Evolutionary conservation across 768 basidiomycete genomes (phyloP).

Genomic region (Favolaschia claudopus): DNA sequence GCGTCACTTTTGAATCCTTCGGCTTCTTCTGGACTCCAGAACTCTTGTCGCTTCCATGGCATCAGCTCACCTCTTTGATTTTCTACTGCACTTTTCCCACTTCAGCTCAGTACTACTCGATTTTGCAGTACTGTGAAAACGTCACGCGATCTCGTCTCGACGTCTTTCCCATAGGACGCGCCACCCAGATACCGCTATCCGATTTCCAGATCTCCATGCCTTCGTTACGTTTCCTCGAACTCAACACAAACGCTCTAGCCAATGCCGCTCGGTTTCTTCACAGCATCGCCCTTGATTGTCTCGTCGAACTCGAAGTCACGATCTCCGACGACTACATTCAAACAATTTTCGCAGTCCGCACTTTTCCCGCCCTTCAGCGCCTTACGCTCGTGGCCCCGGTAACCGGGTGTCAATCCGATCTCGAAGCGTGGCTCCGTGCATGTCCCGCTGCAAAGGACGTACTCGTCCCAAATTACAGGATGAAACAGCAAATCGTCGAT

Average conservation of each 20-base stretch:
- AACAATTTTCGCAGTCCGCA: neutral
- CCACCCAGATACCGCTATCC: neutral
- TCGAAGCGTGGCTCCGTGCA: neutral
- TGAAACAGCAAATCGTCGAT: neutral
- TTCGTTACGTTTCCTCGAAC: neutral
- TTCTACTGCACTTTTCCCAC: neutral
- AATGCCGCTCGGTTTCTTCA: neutral
- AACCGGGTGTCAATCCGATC: no score
- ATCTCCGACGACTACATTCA: neutral
- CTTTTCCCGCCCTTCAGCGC: neutral
- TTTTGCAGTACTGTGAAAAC: neutral
- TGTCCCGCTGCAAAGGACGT: neutral
- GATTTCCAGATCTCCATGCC: neutral
- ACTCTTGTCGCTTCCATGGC: neutral
- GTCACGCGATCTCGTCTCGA: neutral
- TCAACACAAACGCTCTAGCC: neutral
- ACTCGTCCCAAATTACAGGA: neutral
- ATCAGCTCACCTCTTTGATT: neutral
- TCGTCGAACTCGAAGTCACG: neutral
- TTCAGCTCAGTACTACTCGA: neutral
- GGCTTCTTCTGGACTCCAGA: neutral
- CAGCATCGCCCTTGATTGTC: neutral
- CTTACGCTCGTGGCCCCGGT: no score
- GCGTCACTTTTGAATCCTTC: no score
- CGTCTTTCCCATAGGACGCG: no score